These are phyloP conservation scores for Zoysia japonica DNA, from an alignment of 176 grass and related monocot genomes.

Conservation along the genomic window DNA sequence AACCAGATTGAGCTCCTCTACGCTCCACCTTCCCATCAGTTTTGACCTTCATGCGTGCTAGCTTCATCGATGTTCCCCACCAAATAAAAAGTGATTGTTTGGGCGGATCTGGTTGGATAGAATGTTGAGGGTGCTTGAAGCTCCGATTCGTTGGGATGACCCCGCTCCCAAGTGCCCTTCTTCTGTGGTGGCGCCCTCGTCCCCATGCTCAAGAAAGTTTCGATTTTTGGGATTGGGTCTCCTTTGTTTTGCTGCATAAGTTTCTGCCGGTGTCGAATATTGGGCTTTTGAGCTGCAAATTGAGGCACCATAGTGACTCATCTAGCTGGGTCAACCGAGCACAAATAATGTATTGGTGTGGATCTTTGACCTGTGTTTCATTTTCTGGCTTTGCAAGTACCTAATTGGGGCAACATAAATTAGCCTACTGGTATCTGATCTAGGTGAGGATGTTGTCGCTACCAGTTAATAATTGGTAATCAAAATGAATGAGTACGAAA, in stretches of 20 bases:
- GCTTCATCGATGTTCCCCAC: too few relatives aligned
- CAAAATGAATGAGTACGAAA: slow-evolving; percentile 13
- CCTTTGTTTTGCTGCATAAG: slow-evolving; percentile 3
- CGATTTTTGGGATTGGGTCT: not conserved
- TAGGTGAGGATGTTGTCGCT: slow-evolving; percentile 22
- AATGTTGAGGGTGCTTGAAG: too few relatives aligned
- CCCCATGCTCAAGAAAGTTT: too few relatives aligned
- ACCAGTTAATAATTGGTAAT: slow-evolving; percentile 23
- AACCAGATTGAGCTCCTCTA: too few relatives aligned
- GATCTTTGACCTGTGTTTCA: slow-evolving; percentile 45
- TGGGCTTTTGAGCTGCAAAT: slow-evolving; percentile 8
- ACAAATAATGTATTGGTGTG: slow-evolving; percentile 8
- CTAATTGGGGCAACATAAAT: slow-evolving; percentile 3
- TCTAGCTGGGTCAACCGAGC: slow-evolving; percentile 15
- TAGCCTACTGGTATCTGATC: not conserved
- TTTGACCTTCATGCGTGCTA: not conserved
- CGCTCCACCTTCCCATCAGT: too few relatives aligned
- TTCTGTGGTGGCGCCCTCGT: too few relatives aligned
- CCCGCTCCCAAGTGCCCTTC: too few relatives aligned
- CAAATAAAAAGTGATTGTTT: too few relatives aligned
- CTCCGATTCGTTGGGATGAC: too few relatives aligned
- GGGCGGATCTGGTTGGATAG: too few relatives aligned
- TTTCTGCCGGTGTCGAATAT: slow-evolving; percentile 11
- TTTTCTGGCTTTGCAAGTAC: not conserved
- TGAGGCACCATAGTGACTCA: not conserved